phyloP scores from a whole-genome alignment of 192 early-diverging fungal genomes.

The Dimargaris cristalligena region DNA sequence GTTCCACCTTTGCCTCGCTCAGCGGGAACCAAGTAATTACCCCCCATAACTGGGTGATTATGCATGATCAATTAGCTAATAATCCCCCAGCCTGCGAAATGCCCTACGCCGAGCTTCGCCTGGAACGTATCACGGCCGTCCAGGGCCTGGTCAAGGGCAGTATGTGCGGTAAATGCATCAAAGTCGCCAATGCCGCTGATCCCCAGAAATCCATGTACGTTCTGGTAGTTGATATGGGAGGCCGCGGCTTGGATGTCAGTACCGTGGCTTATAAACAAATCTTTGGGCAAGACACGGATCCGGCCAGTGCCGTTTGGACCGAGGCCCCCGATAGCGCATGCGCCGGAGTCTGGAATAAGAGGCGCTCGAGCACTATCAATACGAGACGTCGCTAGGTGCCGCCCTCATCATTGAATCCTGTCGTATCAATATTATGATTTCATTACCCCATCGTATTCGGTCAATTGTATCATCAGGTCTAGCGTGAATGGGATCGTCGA shows the following conservation, averaged over 20 bases:
- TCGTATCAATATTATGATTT: too few relatives aligned
- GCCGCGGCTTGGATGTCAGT: constrained; percentile 31
- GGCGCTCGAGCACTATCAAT: too few relatives aligned
- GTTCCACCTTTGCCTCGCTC: constrained; percentile 14
- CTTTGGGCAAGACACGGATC: constrained; percentile 27
- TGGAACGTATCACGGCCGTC: constrained; percentile 34
- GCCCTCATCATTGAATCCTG: too few relatives aligned
- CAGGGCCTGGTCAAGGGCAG: constrained; percentile 21
- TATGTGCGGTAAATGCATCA: constrained; percentile 33
- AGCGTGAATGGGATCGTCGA: too few relatives aligned
- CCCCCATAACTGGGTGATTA: constrained; percentile 27
- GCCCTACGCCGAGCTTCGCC: constrained; percentile 29
- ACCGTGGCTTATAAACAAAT: constrained; percentile 27
- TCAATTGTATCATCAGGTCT: too few relatives aligned
- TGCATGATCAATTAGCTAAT: constrained; percentile 16
- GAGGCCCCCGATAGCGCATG: constrained; percentile 23
- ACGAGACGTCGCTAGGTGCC: too few relatives aligned
- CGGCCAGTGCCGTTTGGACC: constrained; percentile 27
- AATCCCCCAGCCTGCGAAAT: constrained; percentile 40
- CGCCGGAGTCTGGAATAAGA: constrained; percentile 25
- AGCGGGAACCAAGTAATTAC: constrained; percentile 24
- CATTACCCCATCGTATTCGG: too few relatives aligned
- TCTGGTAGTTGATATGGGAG: constrained; percentile 34
- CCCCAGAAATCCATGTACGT: constrained; percentile 28
- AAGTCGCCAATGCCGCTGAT: constrained; percentile 22